Evolutionary conservation across 805 yeast species (phyloP).

Genomic region (Suhomyces xylopsoci): DNA sequence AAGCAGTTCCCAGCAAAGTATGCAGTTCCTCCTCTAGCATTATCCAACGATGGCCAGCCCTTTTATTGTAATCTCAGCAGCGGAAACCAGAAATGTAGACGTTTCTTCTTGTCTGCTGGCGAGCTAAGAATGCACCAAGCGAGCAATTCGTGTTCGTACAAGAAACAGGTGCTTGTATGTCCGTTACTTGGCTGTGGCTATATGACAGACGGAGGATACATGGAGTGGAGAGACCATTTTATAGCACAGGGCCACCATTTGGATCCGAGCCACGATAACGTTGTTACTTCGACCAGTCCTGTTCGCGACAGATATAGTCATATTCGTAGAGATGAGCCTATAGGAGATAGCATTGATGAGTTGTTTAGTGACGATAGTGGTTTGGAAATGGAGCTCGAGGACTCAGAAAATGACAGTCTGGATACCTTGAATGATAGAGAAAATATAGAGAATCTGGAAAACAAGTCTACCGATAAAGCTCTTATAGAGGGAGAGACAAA

Average conservation of each 20-base stretch:
- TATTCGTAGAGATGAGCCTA: background rate
- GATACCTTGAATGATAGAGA: background rate
- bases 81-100: constrained; percentile 12
- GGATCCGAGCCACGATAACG: constrained; percentile 3
- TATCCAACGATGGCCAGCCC: constrained; percentile 17
- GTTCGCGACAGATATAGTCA: background rate
- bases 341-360: background rate
- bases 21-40: constrained; percentile 21
- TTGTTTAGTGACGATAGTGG: constrained; percentile 5
- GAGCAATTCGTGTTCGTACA: constrained; percentile 22
- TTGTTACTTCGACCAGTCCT: background rate
- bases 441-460: background rate
- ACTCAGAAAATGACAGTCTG: background rate
- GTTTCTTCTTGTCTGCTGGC: constrained; percentile 12
- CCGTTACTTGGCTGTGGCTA: constrained; percentile 41
- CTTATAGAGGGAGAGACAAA: no score
- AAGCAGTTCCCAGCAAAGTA: constrained; percentile 21
- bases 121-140: constrained; percentile 20
- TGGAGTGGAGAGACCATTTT: constrained; percentile 29
- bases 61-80: constrained; percentile 13
- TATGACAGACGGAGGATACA: constrained; percentile 31
- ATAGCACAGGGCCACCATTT: constrained; percentile 17
- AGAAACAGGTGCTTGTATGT: constrained; percentile 32
- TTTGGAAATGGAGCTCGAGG: background rate
- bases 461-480: no score